Evolutionary conservation across 805 yeast genomes (phyloP), one percentile per base, ranked within the genome.

Genomic region (Pichia sporocuriosa): DNA sequence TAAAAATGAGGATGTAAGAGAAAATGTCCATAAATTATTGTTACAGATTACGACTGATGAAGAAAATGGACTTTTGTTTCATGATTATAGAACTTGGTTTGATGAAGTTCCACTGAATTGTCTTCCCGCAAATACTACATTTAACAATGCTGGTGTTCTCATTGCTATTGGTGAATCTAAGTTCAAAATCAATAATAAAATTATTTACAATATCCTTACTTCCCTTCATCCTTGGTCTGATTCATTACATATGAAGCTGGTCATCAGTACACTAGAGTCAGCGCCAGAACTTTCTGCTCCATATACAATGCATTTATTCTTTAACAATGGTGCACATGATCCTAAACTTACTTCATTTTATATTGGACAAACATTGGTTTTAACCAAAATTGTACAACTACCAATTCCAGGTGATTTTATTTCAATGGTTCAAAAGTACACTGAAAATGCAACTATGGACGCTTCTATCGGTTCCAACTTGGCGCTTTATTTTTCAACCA

Each of bases 191-290:
- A 73, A 82, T 54, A 88, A 90, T 59, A 81, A 79, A 55, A 64
- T 82, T 23, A 61, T 86, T 4, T 79, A 77, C 52, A 72, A 79
- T 3, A 60, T 85, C 5, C 56, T 88, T 19, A 77, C 77, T 7
- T 65, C 69, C 24, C 66, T 89, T 53, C 85, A 83, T 52, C 95
- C 96, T 1, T 80, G 94, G 85, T 88, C 84, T 47, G 81, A 84
- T 47, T 72, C 70, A 16, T 45, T 63, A 22, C 95, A 87, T 51
- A 63, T 80, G 42, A 71, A 72, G 12, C 67, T 83, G 15, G 72
- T 71, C 0, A 53, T 77, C 7, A 55, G 61, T 11, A 70, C 84
- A 15, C 63, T 90, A 29, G 46, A 60, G 4, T 55, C 65, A 27
- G 67, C 76, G 31, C 84, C 85, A 2, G 96, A 88, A 53, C 65